Evolutionary conservation across 139 green algal species (phyloP).

Genomic region (Ostreobium quekettii): DNA sequence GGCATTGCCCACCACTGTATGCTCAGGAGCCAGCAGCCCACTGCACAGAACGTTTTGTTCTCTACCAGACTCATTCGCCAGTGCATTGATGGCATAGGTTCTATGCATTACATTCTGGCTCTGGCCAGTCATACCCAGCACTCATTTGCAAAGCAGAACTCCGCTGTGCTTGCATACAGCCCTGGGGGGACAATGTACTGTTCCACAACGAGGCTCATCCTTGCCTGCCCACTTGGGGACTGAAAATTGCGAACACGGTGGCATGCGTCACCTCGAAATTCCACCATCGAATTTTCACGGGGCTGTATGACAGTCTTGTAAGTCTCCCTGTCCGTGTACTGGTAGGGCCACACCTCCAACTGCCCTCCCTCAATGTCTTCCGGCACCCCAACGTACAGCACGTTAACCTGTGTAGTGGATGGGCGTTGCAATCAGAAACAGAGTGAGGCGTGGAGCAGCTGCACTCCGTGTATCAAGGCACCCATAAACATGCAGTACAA

Average conservation of each 20-base stretch:
- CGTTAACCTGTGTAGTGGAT: too few relatives aligned
- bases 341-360: constrained; percentile 13
- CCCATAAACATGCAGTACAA: too few relatives aligned
- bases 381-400: constrained; percentile 19
- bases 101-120: too few relatives aligned
- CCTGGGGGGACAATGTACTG: constrained; percentile 21
- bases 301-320: background rate
- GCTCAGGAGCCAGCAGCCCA: too few relatives aligned
- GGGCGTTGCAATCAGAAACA: too few relatives aligned
- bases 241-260: constrained; percentile 14
- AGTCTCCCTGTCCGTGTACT: background rate
- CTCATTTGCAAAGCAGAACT: constrained; percentile 3
- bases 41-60: too few relatives aligned
- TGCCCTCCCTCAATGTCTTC: constrained; percentile 20
- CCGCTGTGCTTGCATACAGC: constrained; percentile 12
- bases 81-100: too few relatives aligned
- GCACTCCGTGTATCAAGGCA: too few relatives aligned
- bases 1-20: too few relatives aligned
- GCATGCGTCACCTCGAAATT: constrained; percentile 21
- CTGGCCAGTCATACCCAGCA: too few relatives aligned
- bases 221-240: background rate
- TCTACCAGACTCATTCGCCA: too few relatives aligned
- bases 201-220: constrained; percentile 23
- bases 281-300: constrained; percentile 20
- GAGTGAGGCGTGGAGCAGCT: too few relatives aligned